phyloP scores from a whole-genome alignment of 148 eudicot species.

The Fagopyrum homotropicum region DNA sequence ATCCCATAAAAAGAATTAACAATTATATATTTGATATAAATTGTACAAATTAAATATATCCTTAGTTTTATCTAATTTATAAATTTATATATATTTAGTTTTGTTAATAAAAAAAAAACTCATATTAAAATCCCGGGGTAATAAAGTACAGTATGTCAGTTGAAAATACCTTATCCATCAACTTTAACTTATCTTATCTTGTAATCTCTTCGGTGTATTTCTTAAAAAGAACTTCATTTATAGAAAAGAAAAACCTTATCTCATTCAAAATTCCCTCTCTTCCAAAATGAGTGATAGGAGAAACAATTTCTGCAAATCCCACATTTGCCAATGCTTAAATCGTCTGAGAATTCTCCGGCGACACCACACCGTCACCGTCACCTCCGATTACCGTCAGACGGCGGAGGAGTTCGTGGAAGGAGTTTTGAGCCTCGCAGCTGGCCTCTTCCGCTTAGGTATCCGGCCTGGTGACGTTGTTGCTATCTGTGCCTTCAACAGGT shows the following conservation, averaged over 20 bases:
- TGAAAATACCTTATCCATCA: too few species aligned
- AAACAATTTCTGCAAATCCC: constrained; percentile 32
- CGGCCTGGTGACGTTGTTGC: constrained; percentile 51
- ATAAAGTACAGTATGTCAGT: too few species aligned
- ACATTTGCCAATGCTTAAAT: constrained; percentile 71
- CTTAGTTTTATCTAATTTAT: too few species aligned
- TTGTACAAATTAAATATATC: too few species aligned
- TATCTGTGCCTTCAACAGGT: constrained; percentile 79
- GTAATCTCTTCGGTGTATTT: not conserved
- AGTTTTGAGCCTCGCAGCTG: constrained; percentile 40
- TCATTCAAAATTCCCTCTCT: not conserved
- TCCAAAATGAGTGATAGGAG: not conserved
- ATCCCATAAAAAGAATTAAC: too few species aligned
- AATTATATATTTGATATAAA: too few species aligned
- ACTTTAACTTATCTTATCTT: not conserved
- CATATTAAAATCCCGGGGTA: too few species aligned
- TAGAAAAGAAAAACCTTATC: not conserved
- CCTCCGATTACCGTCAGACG: constrained; percentile 30
- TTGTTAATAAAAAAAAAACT: too few species aligned
- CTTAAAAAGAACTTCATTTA: not conserved
- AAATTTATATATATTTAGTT: too few species aligned
- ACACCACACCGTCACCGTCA: constrained; percentile 36
- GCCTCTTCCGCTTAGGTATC: constrained; percentile 42
- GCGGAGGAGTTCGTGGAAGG: constrained; percentile 50
- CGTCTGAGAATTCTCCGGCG: constrained; percentile 46